phyloP scores from a whole-genome alignment of 129 eudicot species.

The Ambrosia trifida region DNA sequence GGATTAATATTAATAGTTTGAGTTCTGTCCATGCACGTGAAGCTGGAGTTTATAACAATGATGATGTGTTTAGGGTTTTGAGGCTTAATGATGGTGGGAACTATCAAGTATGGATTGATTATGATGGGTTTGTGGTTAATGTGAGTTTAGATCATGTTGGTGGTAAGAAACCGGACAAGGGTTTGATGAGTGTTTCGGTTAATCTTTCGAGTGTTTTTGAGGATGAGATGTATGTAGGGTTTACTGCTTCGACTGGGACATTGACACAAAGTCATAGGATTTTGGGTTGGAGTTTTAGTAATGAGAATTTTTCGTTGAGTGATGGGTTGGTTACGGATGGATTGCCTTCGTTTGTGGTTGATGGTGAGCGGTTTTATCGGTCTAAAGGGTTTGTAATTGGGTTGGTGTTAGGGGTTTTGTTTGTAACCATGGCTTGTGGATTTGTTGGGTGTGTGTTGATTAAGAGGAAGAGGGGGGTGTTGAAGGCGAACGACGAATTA shows the following conservation, averaged over 20 bases:
- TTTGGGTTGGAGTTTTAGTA: conserved; percentile 77
- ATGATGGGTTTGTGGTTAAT: conserved; percentile 45
- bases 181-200: conserved; percentile 41
- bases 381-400: conserved; percentile 52
- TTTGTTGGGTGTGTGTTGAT: conserved; percentile 30
- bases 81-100: conserved; percentile 49
- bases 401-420: conserved; percentile 34
- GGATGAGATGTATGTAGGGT: conserved; percentile 82
- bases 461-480: conserved; percentile 38
- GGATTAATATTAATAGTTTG: conserved; percentile 68
- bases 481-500: conserved; percentile 52
- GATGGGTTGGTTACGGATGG: conserved; percentile 45
- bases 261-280: conserved; percentile 59
- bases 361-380: conserved; percentile 36
- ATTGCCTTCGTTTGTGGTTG: conserved; percentile 63
- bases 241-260: conserved; percentile 66
- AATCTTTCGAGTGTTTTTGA: conserved; percentile 57
- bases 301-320: conserved; percentile 52
- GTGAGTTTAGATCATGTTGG: conserved; percentile 65
- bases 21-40: conserved; percentile 37
- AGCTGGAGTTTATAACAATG: conserved; percentile 56
- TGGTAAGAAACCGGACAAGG: conserved; percentile 43
- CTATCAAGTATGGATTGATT: conserved; percentile 84
- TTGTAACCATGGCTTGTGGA: conserved; percentile 19
- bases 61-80: conserved; percentile 31